Base-by-base conservation (phyloP, 352 stramenopile genomes). In the Phytophthora multivora region DNA sequence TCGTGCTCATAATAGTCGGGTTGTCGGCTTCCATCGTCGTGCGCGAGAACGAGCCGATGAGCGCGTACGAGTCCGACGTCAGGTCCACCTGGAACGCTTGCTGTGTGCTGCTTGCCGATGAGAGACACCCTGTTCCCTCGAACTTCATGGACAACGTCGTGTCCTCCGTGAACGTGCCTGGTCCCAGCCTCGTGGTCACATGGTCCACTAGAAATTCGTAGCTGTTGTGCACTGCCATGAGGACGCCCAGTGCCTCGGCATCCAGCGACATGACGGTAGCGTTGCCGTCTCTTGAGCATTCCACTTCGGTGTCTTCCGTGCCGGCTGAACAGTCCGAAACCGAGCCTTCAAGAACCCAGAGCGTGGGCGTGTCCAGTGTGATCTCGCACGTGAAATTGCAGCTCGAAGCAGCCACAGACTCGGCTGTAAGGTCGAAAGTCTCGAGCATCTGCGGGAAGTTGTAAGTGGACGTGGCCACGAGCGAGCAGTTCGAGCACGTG, bases 371-470 rank as follows among this genome's bases (percentile, higher is more conserved):
- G 38, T 77, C 61, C 16, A 91, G 47, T 28, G 66, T 76, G 18
- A 88, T 67, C 45, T 82, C 61, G 6, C 71, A 69, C 11, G 73
- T 70, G 23, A 88, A 91, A 35, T 74, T 69, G 45, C 85, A 94
- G 8, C 49, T 40, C 4, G 42, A 46, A 7, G 61, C 51, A 5
- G 52, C 21, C 13, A 94, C 60, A 7, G 71, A 85, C 18, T 53
- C 46, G 6, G 66, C 30, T 9, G 81, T 77, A 5, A 94, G 55
- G 54, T 84, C 75, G 53, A 87, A 89, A n/a, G 78, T 76, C 28
- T 72, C 53, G 33, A 94, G 73, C 69, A 92, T 77, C 45, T 75
- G 69, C 3, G 85, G 85, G 46, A 94, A 94, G 60, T 92, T 86
- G 67, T 86, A 94, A 8, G 26, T 66, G 42, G 81, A 89, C 31